These are phyloP conservation scores for Xylariaceae sp. DNA, from an alignment of 2,329 filamentous ascomycete genomes.

Conservation along the genomic window DNA sequence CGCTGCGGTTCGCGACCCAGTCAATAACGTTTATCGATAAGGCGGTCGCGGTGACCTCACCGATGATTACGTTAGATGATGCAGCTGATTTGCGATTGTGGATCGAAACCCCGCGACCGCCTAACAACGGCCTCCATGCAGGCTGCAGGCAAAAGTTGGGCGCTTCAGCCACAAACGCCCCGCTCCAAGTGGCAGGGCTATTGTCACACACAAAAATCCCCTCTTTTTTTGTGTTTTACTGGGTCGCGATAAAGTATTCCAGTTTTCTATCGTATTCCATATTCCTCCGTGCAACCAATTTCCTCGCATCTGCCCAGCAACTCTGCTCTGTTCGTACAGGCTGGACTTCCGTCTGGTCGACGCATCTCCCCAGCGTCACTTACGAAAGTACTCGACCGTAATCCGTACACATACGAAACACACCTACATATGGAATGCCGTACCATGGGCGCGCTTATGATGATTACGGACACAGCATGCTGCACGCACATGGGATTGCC, in stretches of 20 bases:
- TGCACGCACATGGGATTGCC: neutral
- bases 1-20: neutral
- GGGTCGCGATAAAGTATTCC: neutral
- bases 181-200: neutral
- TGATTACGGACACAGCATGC: neutral
- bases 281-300: neutral
- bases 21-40: constrained; percentile 3
- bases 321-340: neutral
- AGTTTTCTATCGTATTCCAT: neutral
- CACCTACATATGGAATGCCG: neutral
- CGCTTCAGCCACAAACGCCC: constrained; percentile 2
- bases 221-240: neutral
- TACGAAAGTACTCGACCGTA: neutral
- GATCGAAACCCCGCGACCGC: neutral
- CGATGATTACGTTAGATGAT: too few relatives aligned
- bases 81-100: neutral
- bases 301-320: too few relatives aligned
- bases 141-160: neutral
- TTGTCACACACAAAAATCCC: constrained; percentile 1
- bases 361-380: too few relatives aligned
- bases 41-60: neutral
- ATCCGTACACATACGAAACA: neutral
- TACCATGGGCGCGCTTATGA: neutral
- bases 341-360: neutral
- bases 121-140: too few relatives aligned